These are phyloP conservation scores for Colletotrichum sp. DNA, from an alignment of 2,329 filamentous ascomycete genomes.

Conservation along the genomic window DNA sequence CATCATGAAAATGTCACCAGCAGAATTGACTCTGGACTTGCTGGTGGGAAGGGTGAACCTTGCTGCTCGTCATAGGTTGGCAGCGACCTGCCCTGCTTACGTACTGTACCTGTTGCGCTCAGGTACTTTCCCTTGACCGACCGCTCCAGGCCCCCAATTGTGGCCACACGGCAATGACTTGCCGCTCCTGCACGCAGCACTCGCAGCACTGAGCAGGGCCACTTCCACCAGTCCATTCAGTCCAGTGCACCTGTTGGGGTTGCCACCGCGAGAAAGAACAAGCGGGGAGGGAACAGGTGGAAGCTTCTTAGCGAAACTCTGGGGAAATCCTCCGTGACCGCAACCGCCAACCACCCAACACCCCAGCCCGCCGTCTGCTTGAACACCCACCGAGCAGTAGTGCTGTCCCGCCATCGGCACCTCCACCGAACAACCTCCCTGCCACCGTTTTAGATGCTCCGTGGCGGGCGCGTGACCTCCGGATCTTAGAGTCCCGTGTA, in stretches of 20 bases:
- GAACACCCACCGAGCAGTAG: neutral
- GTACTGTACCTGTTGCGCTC: neutral
- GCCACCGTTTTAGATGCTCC: neutral
- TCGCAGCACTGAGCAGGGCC: neutral
- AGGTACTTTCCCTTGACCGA: neutral
- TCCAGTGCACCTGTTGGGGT: neutral
- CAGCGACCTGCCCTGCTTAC: neutral
- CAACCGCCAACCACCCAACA: neutral
- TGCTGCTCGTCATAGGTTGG: neutral
- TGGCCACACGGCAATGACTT: neutral
- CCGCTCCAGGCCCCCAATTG: neutral
- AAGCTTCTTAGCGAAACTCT: slow-evolving; percentile 12
- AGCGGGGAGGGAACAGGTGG: slow-evolving; percentile 1
- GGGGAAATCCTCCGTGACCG: slow-evolving; percentile 14
- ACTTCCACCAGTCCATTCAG: neutral
- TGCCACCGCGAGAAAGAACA: neutral
- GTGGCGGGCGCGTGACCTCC: neutral
- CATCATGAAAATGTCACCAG: slow-evolving; percentile 4
- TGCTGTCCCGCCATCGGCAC: neutral
- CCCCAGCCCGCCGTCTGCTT: neutral
- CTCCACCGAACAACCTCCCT: neutral
- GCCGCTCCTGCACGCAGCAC: neutral
- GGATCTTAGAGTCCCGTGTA: neutral
- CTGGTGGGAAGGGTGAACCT: neutral
- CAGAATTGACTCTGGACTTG: neutral